Evolutionary conservation across 257 asterid genomes (phyloP).

Genomic region (Solanum peruvianum): DNA sequence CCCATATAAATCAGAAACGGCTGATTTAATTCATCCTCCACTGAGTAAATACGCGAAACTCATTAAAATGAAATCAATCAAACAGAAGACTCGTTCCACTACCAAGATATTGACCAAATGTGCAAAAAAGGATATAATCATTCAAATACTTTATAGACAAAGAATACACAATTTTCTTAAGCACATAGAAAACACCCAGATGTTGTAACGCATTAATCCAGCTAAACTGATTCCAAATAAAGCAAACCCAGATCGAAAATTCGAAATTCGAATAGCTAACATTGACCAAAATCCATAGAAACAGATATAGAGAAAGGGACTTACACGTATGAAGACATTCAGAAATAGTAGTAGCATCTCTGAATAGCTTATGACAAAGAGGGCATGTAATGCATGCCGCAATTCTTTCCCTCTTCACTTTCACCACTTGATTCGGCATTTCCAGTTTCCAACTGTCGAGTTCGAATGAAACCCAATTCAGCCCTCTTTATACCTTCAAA

Average conservation of each 20-base stretch:
- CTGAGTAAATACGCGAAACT: neutral
- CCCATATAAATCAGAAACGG: neutral
- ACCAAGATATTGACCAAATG: neutral
- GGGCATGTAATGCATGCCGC: conserved; percentile 99
- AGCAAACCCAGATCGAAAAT: neutral
- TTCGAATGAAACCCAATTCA: neutral
- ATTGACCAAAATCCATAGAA: neutral
- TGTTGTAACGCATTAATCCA: neutral
- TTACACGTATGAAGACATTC: conserved; percentile 98
- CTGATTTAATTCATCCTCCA: conserved; percentile 1
- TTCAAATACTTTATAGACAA: neutral
- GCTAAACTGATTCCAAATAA: neutral
- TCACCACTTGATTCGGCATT: conserved; percentile 66
- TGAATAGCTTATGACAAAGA: conserved; percentile 71
- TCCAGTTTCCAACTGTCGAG: neutral
- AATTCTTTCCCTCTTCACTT: conserved; percentile 59
- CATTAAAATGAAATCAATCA: conserved; percentile 5
- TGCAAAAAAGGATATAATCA: neutral
- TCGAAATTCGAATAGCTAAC: neutral
- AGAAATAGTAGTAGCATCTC: conserved; percentile 87
- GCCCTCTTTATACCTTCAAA: neutral
- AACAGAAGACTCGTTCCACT: conserved; percentile 8
- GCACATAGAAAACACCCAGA: neutral
- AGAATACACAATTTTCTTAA: neutral
- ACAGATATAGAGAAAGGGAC: neutral